Base-by-base conservation (phyloP, 1,139 yeast genomes). In the Pichia sp. region DNA sequence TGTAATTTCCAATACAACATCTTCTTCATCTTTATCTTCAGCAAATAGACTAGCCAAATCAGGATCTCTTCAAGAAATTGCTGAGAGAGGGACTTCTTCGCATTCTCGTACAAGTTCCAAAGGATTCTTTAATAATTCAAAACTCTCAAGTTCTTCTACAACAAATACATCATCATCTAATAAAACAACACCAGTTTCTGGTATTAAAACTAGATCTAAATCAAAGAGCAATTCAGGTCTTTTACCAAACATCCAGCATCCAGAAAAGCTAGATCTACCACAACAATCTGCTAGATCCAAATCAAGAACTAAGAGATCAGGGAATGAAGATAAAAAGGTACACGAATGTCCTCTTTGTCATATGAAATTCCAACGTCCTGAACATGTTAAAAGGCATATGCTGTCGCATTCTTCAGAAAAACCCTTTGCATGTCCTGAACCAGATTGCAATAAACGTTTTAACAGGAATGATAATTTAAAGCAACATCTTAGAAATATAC, bases 351-450 rank as follows among this genome's bases (percentile, higher is more conserved):
- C 84, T n/a, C 68, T 86, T 46, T 80, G 95, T 54, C 75, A 74
- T 40, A 74, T 81, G 38, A 63, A 76, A 40, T 89, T 89, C 68
- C 89, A 85, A 58, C 71, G 97, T 46, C 89, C 93, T 28, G 96
- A 91, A 56, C 96, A 91, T 66, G 85, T 89, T 42, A 84, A 86
- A 59, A 72, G 97, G 55, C 97, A 89, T 59, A 69, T 83, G 76
- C 72, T 93, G 54, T 77, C 86, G 24, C 97, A 89, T 62, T 79
- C 93, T 3, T 77, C 85, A 25, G 96, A 85, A 52, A 83, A 84
- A 58, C 96, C 96, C 4, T 88, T 73, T 58, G 74, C 69, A 42
- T 89, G 97, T 62, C 77, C 78, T 42, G 69, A 76, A 58, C 72
- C 74, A 35, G 74, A 76, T 61, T 86, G 97, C 62, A 78, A 78